Evolutionary conservation across 495 filamentous ascomycete genomes (phyloP), one percentile per base, ranked within the genome.

Genomic region (Annulohypoxylon maeteangense): DNA sequence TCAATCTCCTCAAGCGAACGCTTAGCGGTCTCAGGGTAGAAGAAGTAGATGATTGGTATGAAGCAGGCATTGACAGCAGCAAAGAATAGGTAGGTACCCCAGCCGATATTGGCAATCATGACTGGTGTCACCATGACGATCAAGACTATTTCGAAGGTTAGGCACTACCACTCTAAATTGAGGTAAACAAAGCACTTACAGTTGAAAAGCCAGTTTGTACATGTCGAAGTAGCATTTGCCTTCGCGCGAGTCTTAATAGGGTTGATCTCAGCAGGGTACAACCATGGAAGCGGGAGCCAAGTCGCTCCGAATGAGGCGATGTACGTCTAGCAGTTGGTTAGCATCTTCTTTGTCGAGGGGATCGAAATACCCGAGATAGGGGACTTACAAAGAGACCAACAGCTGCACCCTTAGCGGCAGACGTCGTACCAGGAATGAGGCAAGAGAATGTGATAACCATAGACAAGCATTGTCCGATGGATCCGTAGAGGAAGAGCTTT

Each of bases 21-120:
- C 38, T 83, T 79, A 2, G 87, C 86, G 0, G 90, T 93, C 81
- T 93, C 91, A 5, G 91, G 91, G 77, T 92, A 93, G 81, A 90
- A 91, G 80, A 93, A 88, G 79, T 86, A 92, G 79, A 94, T 90
- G 66, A 90, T 75, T 1, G 92, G 91, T 16, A 94, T 77, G 83
- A 93, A 92, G 69, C 79, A 79, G 53, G 85, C 88, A 79, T 94
- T 94, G 70, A 91, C 80, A 36, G 81, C 78, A 5, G 90, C 91
- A 76, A 93, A 94, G 86, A 94, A 91, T 36, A 93, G 83, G 77
- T 94, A 95, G 0, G 90, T 92, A 8, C 90, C 87, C 91, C 91
- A 95, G 54, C 83, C 76, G 59, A 93, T 92, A 57, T 83, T 81
- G 47, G 80, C 69, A 25, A 93, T 79, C 87, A 93, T 90, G 54